Conservation (phyloP, 176 grass and related monocot species). For the Ampelocalamus luodianensis region DNA sequence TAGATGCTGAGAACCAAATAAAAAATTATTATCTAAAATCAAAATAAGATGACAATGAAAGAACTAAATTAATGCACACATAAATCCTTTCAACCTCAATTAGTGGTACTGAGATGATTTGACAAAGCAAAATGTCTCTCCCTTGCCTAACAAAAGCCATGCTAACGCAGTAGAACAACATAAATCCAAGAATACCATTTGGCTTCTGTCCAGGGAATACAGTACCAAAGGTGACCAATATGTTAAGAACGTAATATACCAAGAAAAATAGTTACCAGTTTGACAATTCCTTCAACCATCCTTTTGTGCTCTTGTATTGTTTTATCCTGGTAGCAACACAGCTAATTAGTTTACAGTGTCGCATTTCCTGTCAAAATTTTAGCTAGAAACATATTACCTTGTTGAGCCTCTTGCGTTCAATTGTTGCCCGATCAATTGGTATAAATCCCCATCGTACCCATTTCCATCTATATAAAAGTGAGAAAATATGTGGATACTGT, state of each 20-base stretch:
- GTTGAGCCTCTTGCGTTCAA: constrained; percentile 62
- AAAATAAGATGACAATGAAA: no score
- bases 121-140: no score
- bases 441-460: constrained; percentile 51
- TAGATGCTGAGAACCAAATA: no score
- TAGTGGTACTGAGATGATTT: no score
- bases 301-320: constrained; percentile 67
- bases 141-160: no score
- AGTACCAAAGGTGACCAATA: background rate
- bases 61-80: no score
- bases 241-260: background rate
- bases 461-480: constrained; percentile 68
- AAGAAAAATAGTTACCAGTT: background rate
- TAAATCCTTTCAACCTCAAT: no score
- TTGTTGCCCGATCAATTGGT: constrained; percentile 60
- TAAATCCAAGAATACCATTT: background rate
- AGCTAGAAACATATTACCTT: constrained; percentile 59
- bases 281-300: constrained; percentile 75
- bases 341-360: background rate
- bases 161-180: no score
- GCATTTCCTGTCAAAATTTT: background rate
- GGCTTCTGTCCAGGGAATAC: background rate
- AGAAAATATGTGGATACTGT: constrained; percentile 9
- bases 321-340: constrained; percentile 64
- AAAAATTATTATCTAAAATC: no score